Conservation (phyloP, 192 early-diverging fungal species). For the Gaertneriomyces semiglobifer region DNA sequence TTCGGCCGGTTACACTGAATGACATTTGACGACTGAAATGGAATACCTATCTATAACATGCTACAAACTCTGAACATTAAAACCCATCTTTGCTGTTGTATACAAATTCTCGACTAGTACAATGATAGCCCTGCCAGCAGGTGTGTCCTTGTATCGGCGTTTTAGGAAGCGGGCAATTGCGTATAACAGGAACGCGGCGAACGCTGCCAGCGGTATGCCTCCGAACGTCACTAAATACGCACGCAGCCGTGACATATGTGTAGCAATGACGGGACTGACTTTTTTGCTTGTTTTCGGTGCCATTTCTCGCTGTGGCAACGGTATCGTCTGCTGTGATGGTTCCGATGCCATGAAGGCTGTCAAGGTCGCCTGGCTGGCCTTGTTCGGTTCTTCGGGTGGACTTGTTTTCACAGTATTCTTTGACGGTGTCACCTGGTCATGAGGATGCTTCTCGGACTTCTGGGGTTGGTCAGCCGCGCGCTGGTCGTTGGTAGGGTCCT, state of each 20-base stretch:
- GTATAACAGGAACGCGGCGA: not conserved
- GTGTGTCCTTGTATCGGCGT: conserved; percentile 8
- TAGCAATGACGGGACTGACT: too few species aligned
- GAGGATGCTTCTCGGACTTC: not conserved
- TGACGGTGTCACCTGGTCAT: not conserved
- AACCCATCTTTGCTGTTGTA: conserved; percentile 20
- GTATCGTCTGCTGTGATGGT: not conserved
- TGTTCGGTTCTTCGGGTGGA: not conserved
- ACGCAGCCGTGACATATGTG: too few species aligned
- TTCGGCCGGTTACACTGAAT: too few species aligned
- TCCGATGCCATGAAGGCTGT: not conserved
- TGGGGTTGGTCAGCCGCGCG: not conserved
- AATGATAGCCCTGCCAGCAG: conserved; percentile 5
- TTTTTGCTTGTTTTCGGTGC: too few species aligned
- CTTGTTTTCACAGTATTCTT: not conserved
- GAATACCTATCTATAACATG: not conserved
- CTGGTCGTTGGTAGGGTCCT: not conserved
- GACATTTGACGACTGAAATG: conserved; percentile 1
- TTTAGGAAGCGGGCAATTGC: not conserved
- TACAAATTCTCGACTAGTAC: conserved; percentile 12
- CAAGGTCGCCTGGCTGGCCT: not conserved
- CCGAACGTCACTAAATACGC: not conserved
- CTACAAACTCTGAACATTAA: conserved; percentile 22
- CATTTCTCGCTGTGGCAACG: not conserved
- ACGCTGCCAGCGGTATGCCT: not conserved